Conservation (phyloP, 495 filamentous ascomycete genomes). For the Penicillium goetzii region DNA sequence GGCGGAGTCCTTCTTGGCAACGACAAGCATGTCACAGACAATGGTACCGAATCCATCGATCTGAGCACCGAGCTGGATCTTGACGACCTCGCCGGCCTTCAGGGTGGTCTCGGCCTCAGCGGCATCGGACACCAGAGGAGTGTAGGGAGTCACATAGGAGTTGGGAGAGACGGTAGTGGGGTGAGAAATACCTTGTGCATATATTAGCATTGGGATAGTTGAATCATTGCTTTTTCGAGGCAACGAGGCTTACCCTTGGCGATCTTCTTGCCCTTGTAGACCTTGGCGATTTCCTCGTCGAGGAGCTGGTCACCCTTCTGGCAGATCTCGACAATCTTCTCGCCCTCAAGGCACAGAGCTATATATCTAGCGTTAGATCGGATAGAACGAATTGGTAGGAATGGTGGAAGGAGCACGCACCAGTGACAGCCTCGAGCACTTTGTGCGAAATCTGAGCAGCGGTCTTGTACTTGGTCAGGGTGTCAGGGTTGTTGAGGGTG, state of each 20-base stretch:
- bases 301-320: slow-evolving; percentile 94
- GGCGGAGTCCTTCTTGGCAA: slow-evolving; percentile 59
- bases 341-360: slow-evolving; percentile 81
- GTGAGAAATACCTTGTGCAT: slow-evolving; percentile 75
- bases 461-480: slow-evolving; percentile 97
- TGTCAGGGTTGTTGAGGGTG: slow-evolving; percentile 93
- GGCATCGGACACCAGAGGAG: slow-evolving; percentile 80
- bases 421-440: slow-evolving; percentile 82
- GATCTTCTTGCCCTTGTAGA: slow-evolving; percentile 98
- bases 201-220: slow-evolving; percentile 18
- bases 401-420: slow-evolving; percentile 39
- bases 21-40: slow-evolving; percentile 88
- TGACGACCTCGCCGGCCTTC: slow-evolving; percentile 82
- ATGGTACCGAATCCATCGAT: slow-evolving; percentile 98
- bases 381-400: neutral
- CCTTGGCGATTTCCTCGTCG: slow-evolving; percentile 90
- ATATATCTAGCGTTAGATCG: slow-evolving; percentile 33
- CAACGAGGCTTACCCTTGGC: slow-evolving; percentile 67
- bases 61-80: slow-evolving; percentile 97
- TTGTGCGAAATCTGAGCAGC: slow-evolving; percentile 93
- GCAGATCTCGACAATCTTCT: slow-evolving; percentile 90
- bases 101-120: slow-evolving; percentile 79
- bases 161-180: slow-evolving; percentile 94
- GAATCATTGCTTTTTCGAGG: neutral
- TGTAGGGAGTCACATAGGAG: slow-evolving; percentile 95